phyloP scores from a whole-genome alignment of 345 rosid genomes.

The Pistacia vera region DNA sequence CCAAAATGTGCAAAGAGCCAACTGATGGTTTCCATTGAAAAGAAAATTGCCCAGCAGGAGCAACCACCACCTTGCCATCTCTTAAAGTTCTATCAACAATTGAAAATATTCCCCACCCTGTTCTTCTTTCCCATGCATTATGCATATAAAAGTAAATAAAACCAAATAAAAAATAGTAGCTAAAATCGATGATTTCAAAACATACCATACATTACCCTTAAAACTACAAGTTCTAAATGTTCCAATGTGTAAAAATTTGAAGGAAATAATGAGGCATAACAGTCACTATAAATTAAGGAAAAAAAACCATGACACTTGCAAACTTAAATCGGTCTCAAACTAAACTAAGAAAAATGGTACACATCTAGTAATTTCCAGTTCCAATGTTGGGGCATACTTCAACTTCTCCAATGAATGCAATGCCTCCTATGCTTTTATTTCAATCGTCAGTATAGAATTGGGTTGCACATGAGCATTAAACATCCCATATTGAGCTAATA shows the following conservation, averaged over 20 bases:
- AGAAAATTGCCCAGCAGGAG: background rate
- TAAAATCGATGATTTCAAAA: background rate
- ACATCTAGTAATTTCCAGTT: background rate
- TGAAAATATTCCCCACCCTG: background rate
- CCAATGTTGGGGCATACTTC: background rate
- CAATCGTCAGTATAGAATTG: background rate
- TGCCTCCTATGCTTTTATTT: background rate
- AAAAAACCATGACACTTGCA: background rate
- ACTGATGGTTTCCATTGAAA: background rate
- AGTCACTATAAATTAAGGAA: background rate
- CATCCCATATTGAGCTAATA: background rate
- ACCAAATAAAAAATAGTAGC: background rate
- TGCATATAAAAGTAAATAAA: background rate
- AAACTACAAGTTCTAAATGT: background rate
- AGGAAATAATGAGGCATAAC: background rate
- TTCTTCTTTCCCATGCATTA: background rate
- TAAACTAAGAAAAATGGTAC: background rate
- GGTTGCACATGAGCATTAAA: conserved; percentile 2
- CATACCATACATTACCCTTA: background rate
- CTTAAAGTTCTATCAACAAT: background rate
- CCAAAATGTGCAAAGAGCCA: background rate
- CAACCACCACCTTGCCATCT: background rate
- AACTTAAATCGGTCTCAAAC: background rate
- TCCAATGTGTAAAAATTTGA: background rate
- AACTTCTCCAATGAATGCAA: background rate